A percentile compares a stretch with the other conserved stretches of the same genome.
Conservation (phyloP, 495 filamentous ascomycete species). For the Xeromyces bisporus region DNA sequence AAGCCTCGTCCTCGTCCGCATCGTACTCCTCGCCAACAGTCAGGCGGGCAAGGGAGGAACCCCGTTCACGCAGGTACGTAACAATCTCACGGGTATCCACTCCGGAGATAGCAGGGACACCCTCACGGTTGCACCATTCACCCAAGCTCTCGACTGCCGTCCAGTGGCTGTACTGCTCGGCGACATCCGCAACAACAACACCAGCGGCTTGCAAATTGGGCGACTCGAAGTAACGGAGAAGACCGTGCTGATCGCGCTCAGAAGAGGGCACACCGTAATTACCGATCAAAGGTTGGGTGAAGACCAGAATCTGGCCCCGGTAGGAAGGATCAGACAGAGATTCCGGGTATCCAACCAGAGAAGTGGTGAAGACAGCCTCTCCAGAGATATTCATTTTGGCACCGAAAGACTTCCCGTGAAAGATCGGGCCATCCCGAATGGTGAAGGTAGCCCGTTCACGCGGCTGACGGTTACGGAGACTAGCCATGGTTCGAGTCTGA, state of each 20-base stretch:
- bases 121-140: constrained; percentile 90
- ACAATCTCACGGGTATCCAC: constrained; percentile 96
- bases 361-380: constrained; percentile 91
- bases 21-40: constrained; percentile 97
- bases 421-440: constrained; percentile 86
- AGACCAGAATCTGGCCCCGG: constrained; percentile 94
- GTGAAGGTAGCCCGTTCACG: constrained; percentile 83
- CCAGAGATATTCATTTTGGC: constrained; percentile 83
- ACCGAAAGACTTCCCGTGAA: constrained; percentile 84
- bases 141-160: constrained; percentile 87
- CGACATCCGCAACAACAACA: constrained; percentile 89
- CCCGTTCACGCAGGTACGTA: constrained; percentile 85
- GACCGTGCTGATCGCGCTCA: constrained; percentile 56
- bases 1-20: constrained; percentile 94
- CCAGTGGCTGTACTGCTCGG: constrained; percentile 92
- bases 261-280: constrained; percentile 90
- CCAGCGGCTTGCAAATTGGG: constrained; percentile 92
- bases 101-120: constrained; percentile 87
- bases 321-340: constrained; percentile 98
- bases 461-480: constrained; percentile 47
- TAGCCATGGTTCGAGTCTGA: constrained; percentile 49
- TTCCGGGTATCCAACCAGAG: constrained; percentile 88
- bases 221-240: constrained; percentile 88
- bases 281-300: constrained; percentile 96
- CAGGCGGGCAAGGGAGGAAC: constrained; percentile 86